Conservation (phyloP, 1,284 basidiomycete species). For the Ustilago cynodontis region DNA sequence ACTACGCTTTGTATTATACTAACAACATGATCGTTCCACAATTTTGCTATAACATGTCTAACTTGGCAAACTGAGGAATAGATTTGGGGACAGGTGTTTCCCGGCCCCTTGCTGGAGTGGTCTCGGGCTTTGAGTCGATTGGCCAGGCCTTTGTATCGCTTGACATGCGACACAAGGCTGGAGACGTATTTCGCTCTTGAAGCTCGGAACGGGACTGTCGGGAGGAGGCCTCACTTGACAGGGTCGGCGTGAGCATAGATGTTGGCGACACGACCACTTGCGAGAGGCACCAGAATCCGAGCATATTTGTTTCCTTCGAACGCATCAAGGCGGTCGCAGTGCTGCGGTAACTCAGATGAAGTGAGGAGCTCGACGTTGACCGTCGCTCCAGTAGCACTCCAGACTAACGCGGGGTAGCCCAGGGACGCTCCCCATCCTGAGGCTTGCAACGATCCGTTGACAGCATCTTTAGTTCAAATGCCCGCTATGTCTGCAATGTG, state of each 20-base stretch:
- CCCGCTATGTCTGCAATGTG: neutral
- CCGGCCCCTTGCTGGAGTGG: too few relatives aligned
- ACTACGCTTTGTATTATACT: conserved; percentile 6
- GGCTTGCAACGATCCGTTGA: neutral
- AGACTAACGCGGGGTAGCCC: neutral
- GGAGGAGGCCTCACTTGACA: neutral
- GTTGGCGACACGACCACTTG: neutral
- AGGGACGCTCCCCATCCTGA: neutral
- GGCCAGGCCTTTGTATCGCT: neutral
- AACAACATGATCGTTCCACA: neutral
- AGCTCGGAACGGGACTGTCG: neutral
- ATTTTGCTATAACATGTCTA: too few relatives aligned
- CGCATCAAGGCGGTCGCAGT: conserved; percentile 1
- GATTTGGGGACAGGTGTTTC: too few relatives aligned
- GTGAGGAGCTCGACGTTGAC: neutral
- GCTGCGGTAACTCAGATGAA: neutral
- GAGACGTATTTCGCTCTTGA: neutral
- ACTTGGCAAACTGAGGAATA: too few relatives aligned
- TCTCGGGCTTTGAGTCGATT: too few relatives aligned
- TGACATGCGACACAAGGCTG: neutral
- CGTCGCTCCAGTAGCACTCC: neutral
- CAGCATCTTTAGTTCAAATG: neutral
- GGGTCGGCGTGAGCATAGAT: neutral
- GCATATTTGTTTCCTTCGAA: neutral
- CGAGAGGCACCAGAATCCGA: neutral